These are phyloP conservation scores for Porcisia hertigi DNA, from an alignment of 208 protist species.

Conservation along the genomic window DNA sequence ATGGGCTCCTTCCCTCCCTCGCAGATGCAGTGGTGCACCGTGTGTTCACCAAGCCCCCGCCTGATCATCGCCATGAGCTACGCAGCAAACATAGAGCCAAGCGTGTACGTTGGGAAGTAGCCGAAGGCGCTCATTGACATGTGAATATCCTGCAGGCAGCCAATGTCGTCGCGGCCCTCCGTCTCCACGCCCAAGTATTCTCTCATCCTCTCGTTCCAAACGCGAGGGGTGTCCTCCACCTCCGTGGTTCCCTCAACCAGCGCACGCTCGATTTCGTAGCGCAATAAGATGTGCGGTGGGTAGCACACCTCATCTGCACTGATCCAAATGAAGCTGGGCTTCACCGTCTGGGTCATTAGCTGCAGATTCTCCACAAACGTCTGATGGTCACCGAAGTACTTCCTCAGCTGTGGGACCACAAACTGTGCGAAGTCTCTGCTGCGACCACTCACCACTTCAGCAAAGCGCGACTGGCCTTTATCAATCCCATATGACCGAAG, in stretches of 20 bases:
- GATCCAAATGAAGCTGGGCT: constrained; percentile 81
- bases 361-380: constrained; percentile 66
- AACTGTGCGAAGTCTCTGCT: constrained; percentile 61
- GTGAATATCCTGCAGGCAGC: constrained; percentile 91
- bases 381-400: constrained; percentile 60
- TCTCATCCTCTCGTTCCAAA: constrained; percentile 91
- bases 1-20: constrained; percentile 67
- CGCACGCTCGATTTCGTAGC: constrained; percentile 90
- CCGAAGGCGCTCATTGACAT: constrained; percentile 70
- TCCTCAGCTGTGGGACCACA: constrained; percentile 43
- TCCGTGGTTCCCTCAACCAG: constrained; percentile 80
- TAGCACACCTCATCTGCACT: constrained; percentile 91
- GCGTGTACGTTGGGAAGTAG: constrained; percentile 90
- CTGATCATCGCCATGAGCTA: constrained; percentile 78
- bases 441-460: constrained; percentile 65
- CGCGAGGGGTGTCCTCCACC: constrained; percentile 72
- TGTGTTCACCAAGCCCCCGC: constrained; percentile 59
- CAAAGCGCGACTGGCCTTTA: constrained; percentile 90
- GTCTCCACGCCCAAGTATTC: constrained; percentile 82
- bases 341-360: constrained; percentile 43
- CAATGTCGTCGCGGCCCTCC: constrained; percentile 67
- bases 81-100: constrained; percentile 81
- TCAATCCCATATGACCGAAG: constrained; percentile 75
- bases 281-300: constrained; percentile 88
- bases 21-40: constrained; percentile 52